Evolutionary conservation across 805 yeast species (phyloP).

Genomic region (Metschnikowia cubensis): DNA sequence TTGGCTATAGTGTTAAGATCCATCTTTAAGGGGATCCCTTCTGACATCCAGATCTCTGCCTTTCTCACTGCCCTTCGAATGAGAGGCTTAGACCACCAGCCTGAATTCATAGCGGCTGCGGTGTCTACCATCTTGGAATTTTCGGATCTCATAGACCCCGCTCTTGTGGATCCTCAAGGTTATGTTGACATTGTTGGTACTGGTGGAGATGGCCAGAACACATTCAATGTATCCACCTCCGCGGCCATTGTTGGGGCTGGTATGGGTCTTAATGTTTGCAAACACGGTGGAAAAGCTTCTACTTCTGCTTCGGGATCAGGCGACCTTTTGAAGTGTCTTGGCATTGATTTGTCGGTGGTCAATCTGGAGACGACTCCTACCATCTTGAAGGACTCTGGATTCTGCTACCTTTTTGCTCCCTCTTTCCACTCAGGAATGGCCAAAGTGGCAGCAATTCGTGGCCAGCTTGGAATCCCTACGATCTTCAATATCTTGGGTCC

Average conservation of each 20-base stretch:
- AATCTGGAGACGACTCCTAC: slow-evolving; percentile 57
- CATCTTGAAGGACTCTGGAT: slow-evolving; percentile 47
- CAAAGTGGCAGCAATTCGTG: slow-evolving; percentile 72
- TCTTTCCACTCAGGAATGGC: slow-evolving; percentile 92
- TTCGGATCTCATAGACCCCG: slow-evolving; percentile 51
- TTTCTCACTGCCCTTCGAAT: slow-evolving; percentile 76
- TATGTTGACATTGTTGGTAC: slow-evolving; percentile 94
- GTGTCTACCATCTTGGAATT: slow-evolving; percentile 68
- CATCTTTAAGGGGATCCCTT: slow-evolving; percentile 57
- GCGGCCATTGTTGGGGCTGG: slow-evolving; percentile 95
- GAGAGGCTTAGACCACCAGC: slow-evolving; percentile 72
- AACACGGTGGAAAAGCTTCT: slow-evolving; percentile 97
- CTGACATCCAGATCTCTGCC: slow-evolving; percentile 69
- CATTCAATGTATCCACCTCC: slow-evolving; percentile 94
- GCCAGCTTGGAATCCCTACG: slow-evolving; percentile 81
- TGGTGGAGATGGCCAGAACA: slow-evolving; percentile 97
- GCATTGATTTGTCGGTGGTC: slow-evolving; percentile 74
- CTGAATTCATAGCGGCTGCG: slow-evolving; percentile 83
- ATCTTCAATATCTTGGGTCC: slow-evolving; percentile 95
- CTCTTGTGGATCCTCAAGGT: slow-evolving; percentile 44
- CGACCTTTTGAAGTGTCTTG: slow-evolving; percentile 76
- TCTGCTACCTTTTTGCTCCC: slow-evolving; percentile 84
- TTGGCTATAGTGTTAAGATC: slow-evolving; percentile 57
- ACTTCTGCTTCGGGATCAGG: slow-evolving; percentile 94
- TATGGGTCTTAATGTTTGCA: slow-evolving; percentile 73